Conservation (phyloP, 2,329 filamentous ascomycete species). For the Karstenula rhodostoma region DNA sequence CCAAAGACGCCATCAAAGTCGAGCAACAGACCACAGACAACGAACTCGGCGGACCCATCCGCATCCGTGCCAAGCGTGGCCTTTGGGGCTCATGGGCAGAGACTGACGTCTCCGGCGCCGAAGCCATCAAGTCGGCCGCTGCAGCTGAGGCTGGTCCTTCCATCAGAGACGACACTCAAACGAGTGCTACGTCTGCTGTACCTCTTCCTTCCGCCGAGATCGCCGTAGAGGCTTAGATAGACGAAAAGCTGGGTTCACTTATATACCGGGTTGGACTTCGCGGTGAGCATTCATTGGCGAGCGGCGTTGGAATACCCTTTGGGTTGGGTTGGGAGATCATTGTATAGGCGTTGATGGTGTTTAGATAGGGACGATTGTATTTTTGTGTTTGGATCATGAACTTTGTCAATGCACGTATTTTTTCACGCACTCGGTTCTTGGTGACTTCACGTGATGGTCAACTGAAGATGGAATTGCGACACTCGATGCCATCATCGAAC, state of each 20-base stretch:
- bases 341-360: constrained; percentile 10
- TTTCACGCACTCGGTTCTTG: neutral
- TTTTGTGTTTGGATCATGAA: constrained; percentile 3
- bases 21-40: constrained; percentile 76
- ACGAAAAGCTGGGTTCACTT: neutral
- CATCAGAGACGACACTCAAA: constrained; percentile 32
- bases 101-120: constrained; percentile 60
- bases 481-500: too few species aligned
- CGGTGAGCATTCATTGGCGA: neutral
- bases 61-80: constrained; percentile 89
- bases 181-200: constrained; percentile 28
- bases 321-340: constrained; percentile 8
- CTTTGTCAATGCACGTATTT: constrained; percentile 5
- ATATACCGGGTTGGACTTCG: constrained; percentile 6
- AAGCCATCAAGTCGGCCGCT: constrained; percentile 43
- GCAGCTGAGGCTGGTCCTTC: constrained; percentile 37
- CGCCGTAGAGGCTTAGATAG: constrained; percentile 12
- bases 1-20: constrained; percentile 97
- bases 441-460: neutral
- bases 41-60: constrained; percentile 78
- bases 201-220: constrained; percentile 22
- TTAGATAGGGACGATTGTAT: constrained; percentile 12
- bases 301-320: constrained; percentile 19
- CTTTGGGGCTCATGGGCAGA: constrained; percentile 98
- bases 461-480: too few species aligned